Conservation (phyloP, 441 rosid genomes). For the Raphanus hybrid region DNA sequence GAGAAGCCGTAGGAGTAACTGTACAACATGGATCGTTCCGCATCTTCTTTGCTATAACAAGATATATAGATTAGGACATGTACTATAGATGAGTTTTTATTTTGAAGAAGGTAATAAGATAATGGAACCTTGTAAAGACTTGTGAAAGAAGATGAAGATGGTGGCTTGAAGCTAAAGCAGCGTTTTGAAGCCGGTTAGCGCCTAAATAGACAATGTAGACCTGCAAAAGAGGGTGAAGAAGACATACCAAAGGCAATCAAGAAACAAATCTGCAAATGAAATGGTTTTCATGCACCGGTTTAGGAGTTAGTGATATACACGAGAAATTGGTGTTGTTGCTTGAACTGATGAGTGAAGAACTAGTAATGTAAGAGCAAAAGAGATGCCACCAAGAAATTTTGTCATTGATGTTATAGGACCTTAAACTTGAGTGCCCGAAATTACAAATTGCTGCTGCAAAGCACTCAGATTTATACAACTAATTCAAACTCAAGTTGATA, state of each 20-base stretch:
- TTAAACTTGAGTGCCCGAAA: background rate
- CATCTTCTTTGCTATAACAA: slow-evolving; percentile 60
- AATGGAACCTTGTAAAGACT: slow-evolving; percentile 56
- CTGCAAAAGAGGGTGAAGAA: slow-evolving; percentile 34
- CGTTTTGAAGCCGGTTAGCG: slow-evolving; percentile 43
- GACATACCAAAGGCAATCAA: background rate
- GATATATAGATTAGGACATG: background rate
- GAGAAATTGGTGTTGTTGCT: slow-evolving; percentile 11
- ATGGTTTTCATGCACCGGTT: background rate
- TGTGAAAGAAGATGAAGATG: slow-evolving; percentile 60
- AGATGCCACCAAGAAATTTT: background rate
- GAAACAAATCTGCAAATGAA: slow-evolving; percentile 17
- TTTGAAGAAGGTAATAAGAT: no score
- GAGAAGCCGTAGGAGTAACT: slow-evolving; percentile 75
- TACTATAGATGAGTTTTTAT: background rate
- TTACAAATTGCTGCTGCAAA: slow-evolving; percentile 3
- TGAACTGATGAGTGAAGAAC: slow-evolving; percentile 16
- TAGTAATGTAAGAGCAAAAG: slow-evolving; percentile 12
- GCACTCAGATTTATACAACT: background rate
- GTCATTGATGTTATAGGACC: slow-evolving; percentile 19
- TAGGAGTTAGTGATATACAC: slow-evolving; percentile 12
- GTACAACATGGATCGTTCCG: slow-evolving; percentile 54
- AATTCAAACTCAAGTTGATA: slow-evolving; percentile 9
- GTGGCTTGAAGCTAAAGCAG: slow-evolving; percentile 47
- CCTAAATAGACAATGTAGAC: slow-evolving; percentile 78